These are phyloP conservation scores for Kodamaea hsintzibuensis DNA, from an alignment of 805 yeast genomes.

Conservation along the genomic window DNA sequence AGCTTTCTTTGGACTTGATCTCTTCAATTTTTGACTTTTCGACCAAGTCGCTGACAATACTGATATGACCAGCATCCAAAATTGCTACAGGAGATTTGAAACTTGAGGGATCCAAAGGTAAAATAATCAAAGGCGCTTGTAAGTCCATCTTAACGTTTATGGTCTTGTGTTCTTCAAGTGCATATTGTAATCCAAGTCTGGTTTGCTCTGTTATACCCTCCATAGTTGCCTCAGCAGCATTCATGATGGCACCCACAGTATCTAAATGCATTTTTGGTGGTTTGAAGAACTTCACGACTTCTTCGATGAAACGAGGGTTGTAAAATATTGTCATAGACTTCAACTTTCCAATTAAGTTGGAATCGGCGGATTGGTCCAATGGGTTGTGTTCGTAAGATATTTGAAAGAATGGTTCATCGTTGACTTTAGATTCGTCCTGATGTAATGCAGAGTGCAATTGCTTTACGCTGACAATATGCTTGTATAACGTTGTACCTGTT, in stretches of 20 bases:
- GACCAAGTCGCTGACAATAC: conserved; percentile 77
- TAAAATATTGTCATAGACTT: conserved; percentile 88
- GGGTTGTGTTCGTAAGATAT: conserved; percentile 86
- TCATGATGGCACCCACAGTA: conserved; percentile 85
- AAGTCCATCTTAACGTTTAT: conserved; percentile 81
- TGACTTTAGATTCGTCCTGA: background rate
- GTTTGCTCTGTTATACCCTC: conserved; percentile 91
- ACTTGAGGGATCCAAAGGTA: conserved; percentile 78
- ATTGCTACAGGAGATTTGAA: conserved; percentile 88
- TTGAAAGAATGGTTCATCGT: conserved; percentile 66
- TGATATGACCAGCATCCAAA: conserved; percentile 94
- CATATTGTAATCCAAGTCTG: conserved; percentile 87
- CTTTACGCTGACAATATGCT: conserved; percentile 84
- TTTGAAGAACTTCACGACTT: conserved; percentile 70
- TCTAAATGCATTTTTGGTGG: conserved; percentile 87
- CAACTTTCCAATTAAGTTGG: conserved; percentile 68
- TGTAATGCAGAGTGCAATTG: conserved; percentile 49
- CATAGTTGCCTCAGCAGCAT: conserved; percentile 92
- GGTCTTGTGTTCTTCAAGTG: conserved; percentile 93
- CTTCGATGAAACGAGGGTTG: conserved; percentile 81
- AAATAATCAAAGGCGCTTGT: conserved; percentile 87
- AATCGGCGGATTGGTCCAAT: conserved; percentile 78
- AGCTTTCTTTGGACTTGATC: conserved; percentile 61
- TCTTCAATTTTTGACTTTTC: conserved; percentile 67
- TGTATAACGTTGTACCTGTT: conserved; percentile 73